Conservation (phyloP, 352 stramenopile species). For the Plasmopara viticola region DNA sequence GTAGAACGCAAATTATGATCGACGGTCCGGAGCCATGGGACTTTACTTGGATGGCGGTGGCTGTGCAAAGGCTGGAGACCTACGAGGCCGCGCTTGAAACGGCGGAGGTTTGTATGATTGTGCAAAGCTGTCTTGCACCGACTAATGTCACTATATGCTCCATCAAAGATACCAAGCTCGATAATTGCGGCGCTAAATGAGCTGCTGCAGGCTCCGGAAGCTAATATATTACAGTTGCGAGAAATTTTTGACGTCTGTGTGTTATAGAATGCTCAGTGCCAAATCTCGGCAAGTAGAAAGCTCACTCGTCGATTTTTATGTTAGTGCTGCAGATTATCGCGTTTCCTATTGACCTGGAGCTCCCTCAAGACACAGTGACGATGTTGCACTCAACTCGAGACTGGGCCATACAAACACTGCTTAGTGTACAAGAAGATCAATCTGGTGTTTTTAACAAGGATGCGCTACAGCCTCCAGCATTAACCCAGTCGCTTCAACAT, state of each 20-base stretch:
- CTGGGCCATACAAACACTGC: conserved; percentile 41
- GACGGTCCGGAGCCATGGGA: conserved; percentile 7
- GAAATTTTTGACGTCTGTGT: conserved; percentile 27
- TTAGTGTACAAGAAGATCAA: conserved; percentile 14
- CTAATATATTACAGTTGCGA: conserved; percentile 19
- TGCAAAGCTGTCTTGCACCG: neutral
- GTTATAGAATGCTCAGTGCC: conserved; percentile 5
- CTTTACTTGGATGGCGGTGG: conserved; percentile 18
- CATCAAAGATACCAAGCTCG: conserved; percentile 18
- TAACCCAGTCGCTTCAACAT: conserved; percentile 23
- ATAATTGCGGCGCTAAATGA: conserved; percentile 21
- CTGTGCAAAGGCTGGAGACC: conserved; percentile 22
- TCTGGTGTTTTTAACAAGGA: neutral
- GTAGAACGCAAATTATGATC: too few relatives aligned
- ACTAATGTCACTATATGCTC: neutral
- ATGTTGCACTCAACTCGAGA: conserved; percentile 16
- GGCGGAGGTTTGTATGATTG: conserved; percentile 16
- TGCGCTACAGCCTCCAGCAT: conserved; percentile 1
- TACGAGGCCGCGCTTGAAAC: conserved; percentile 27
- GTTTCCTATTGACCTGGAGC: conserved; percentile 19
- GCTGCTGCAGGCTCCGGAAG: conserved; percentile 13
- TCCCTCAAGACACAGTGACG: conserved; percentile 11
- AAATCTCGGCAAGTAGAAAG: neutral
- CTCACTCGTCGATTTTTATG: neutral
- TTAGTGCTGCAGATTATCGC: conserved; percentile 45